phyloP scores from a whole-genome alignment of 176 grass and related monocot species.

The Carex cristatella region DNA sequence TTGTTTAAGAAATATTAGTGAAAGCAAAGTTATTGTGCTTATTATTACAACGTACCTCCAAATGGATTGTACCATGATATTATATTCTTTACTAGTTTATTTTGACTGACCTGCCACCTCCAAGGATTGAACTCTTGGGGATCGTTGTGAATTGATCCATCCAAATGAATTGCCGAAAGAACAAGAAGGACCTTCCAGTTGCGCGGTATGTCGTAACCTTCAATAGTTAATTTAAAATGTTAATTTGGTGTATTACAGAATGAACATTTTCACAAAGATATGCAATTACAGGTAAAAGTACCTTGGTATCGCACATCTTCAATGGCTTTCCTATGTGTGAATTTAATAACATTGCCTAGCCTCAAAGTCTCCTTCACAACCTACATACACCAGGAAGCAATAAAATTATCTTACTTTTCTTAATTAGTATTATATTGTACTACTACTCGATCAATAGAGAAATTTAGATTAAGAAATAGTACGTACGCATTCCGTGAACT shows the following conservation, averaged over 20 bases:
- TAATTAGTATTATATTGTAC: neutral
- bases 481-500: constrained; percentile 32
- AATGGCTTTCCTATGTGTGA: constrained; percentile 31
- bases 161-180: constrained; percentile 28
- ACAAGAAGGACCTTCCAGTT: constrained; percentile 35
- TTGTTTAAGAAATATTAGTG: neutral
- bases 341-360: constrained; percentile 37
- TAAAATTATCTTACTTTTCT: neutral
- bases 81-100: neutral
- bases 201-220: constrained; percentile 35
- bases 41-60: neutral
- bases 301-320: constrained; percentile 35
- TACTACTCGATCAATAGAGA: neutral
- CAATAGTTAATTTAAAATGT: neutral
- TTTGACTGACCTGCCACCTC: constrained; percentile 35
- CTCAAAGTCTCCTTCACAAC: constrained; percentile 36
- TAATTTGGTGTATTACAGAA: neutral
- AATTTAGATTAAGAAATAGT: neutral
- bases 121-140: constrained; percentile 34
- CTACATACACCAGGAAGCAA: neutral
- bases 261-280: neutral
- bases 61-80: neutral
- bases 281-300: neutral
- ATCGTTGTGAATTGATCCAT: constrained; percentile 28
- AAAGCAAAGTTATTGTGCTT: neutral